phyloP scores from a whole-genome alignment of 176 grass and related monocot species.

The Triticum timopheevii region DNA sequence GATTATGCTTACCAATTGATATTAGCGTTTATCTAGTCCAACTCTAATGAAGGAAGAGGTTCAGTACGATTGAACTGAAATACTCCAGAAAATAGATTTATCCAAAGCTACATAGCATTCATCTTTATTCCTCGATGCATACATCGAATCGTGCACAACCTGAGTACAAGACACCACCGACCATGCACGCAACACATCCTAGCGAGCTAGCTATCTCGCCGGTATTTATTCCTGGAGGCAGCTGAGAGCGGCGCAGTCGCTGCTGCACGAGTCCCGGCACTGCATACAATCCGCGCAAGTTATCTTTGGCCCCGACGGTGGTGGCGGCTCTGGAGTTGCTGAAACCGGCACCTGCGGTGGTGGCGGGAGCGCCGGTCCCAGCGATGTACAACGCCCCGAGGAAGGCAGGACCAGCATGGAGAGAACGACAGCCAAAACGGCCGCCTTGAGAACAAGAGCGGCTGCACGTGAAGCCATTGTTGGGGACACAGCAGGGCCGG shows the following conservation, averaged over 20 bases:
- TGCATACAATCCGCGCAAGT: neutral
- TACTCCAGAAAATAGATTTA: too few relatives aligned
- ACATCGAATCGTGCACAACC: neutral
- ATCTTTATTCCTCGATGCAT: too few relatives aligned
- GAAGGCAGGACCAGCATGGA: neutral
- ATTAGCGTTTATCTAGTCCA: too few relatives aligned
- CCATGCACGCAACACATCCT: neutral
- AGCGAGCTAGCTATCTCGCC: too few relatives aligned
- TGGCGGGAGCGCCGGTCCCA: neutral
- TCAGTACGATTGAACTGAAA: too few relatives aligned
- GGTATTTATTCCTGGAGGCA: too few relatives aligned
- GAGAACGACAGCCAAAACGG: neutral
- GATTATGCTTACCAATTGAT: too few relatives aligned
- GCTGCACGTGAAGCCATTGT: neutral
- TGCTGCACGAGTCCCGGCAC: neutral
- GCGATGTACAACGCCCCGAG: neutral
- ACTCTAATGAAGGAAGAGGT: too few relatives aligned
- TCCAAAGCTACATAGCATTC: too few relatives aligned
- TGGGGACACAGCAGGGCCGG: neutral
- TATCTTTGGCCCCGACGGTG: neutral
- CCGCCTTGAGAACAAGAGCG: neutral
- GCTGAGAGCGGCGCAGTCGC: too few relatives aligned
- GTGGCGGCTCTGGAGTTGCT: neutral
- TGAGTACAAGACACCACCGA: neutral
- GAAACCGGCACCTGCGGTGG: neutral